phyloP scores from a whole-genome alignment of 2,329 filamentous ascomycete genomes.

The Fusarium sp. region DNA sequence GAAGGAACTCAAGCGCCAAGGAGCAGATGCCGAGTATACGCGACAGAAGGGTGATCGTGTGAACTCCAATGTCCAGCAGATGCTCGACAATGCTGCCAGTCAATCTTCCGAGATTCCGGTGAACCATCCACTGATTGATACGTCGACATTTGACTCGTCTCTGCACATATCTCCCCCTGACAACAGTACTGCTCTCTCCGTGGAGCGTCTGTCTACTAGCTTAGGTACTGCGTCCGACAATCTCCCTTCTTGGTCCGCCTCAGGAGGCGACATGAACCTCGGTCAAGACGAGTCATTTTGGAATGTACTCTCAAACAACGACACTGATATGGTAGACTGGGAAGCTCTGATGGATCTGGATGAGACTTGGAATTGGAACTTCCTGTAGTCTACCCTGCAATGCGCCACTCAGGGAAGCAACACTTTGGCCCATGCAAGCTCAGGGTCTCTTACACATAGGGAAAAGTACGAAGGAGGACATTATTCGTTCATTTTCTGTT shows the following conservation, averaged over 20 bases:
- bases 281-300: not conserved
- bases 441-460: not conserved
- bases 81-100: slow-evolving; percentile 4
- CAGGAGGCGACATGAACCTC: not conserved
- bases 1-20: slow-evolving; percentile 17
- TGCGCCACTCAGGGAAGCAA: not conserved
- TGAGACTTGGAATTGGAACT: slow-evolving; percentile 37
- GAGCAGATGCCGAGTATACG: slow-evolving; percentile 9
- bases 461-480: not conserved
- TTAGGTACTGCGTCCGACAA: slow-evolving; percentile 20
- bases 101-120: slow-evolving; percentile 16
- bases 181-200: not conserved
- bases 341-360: slow-evolving; percentile 37
- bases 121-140: slow-evolving; percentile 18
- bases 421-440: not conserved
- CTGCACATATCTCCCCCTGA: slow-evolving; percentile 8
- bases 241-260: slow-evolving; percentile 22
- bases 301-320: not conserved
- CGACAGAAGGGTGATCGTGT: not conserved
- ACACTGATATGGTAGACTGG: slow-evolving; percentile 34
- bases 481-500: not conserved
- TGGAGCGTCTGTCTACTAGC: slow-evolving; percentile 19
- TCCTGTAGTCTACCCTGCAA: slow-evolving; percentile 23
- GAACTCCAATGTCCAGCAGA: slow-evolving; percentile 14
- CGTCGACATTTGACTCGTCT: slow-evolving; percentile 21